phyloP scores from a whole-genome alignment of 2,329 filamentous ascomycete species.

The Dryadomyces quercivorus region DNA sequence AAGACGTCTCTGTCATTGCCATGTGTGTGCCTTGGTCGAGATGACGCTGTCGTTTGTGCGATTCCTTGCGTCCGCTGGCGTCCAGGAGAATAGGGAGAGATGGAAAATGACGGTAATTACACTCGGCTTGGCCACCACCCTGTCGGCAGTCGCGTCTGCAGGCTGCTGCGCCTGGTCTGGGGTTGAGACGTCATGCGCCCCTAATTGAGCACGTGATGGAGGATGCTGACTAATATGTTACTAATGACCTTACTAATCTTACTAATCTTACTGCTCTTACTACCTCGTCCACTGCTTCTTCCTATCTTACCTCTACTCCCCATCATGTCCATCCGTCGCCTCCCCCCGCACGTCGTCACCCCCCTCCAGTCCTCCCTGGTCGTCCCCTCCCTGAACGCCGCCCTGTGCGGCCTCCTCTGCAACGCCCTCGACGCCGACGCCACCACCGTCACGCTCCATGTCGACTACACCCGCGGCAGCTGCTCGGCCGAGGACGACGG shows the following conservation, averaged over 20 bases:
- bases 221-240: no score
- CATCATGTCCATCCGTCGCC: constrained; percentile 56
- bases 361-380: constrained; percentile 78
- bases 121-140: no score
- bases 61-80: no score
- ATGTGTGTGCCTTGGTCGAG: background rate
- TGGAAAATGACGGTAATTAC: no score
- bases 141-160: background rate
- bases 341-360: constrained; percentile 59
- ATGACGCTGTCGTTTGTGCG: no score
- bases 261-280: no score
- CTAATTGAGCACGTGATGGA: background rate
- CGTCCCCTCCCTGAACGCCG: constrained; percentile 62
- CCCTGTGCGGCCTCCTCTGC: constrained; percentile 59
- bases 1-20: background rate
- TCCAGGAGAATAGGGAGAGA: no score
- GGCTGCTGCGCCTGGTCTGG: background rate
- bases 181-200: background rate
- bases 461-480: constrained; percentile 65
- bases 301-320: no score
- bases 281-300: no score
- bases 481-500: constrained; percentile 82
- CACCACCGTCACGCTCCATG: constrained; percentile 51
- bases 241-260: no score
- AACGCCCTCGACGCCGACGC: constrained; percentile 79